Base-by-base conservation (phyloP, 768 basidiomycete genomes). In the Paxillus rubicundulus region DNA sequence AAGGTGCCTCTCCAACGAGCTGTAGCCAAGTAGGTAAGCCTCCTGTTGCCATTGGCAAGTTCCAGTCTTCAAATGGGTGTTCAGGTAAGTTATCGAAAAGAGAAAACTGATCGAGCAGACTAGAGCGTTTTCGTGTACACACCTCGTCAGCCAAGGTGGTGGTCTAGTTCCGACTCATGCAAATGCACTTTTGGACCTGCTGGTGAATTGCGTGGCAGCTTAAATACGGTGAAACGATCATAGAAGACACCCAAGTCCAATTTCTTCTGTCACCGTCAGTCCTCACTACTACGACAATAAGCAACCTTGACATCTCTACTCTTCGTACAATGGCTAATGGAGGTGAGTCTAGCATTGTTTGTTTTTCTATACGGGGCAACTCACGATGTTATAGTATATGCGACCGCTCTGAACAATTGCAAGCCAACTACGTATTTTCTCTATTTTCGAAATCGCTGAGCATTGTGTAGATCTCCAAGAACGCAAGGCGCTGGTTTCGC, bases 371-470 rank as follows among this genome's bases (percentile, higher is more conserved):
- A 6, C 5, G 18, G 10, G 37, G 14, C 24, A n/a, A 43, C 57
- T 69, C 17, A 70, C 38, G n/a, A 24, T 7, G 12, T 3, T 45
- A 2, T 45, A 75, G 75, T 47, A 53, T 68, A 59, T 51, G 34
- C 67, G 37, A 69, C 72, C 7, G 59, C 57, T 21, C 64, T 78
- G 47, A 64, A 85, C 65, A 84, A 84, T 65, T 69, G 82, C 77
- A 54, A 61, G 76, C 52, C 17, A 6, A 45, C 45, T 38, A 38
- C n/a, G 14, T 47, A 33, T 44, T 20, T 14, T 30, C 6, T n/a
- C 41, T 12, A 9, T 27, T n/a, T 18, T 13, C 7, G 20, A 5
- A 14, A 7, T 9, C 28, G 2, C 45, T 57, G 40, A 48, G 27
- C 12, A 18, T 33, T 37, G 18, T 37, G 42, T 33, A 79, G 77